Base-by-base conservation (phyloP, 768 basidiomycete genomes). In the Paxillus ammoniavirescens region DNA sequence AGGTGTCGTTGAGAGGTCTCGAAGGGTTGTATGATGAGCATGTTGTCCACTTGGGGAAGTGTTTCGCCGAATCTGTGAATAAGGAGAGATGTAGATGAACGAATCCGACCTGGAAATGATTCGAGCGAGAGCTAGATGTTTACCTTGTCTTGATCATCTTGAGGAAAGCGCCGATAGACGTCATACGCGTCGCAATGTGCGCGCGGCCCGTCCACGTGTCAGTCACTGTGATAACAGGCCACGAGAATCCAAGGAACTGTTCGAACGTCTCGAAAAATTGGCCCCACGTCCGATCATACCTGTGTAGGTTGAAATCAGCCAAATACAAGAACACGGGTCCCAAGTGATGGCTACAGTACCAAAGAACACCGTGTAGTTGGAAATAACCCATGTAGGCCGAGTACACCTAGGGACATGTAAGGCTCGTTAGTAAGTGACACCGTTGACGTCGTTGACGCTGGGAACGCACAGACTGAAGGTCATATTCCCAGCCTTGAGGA, bases 101-200 rank as follows among this genome's bases (percentile, higher is more conserved):
- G 43, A 41, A 43, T 37, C n/a, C n/a, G 6, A n/a, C 35, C 17
- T 12, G 18, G 17, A 47, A 52, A 17, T 41, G 36, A 12, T 26
- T 47, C 14, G 13, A 21, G 23, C 38, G 38, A 43, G 43, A 49
- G 18, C 46, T 49, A 31, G 28, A 17, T 42, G 50, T 41, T 15
- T 56, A 84, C 87, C 89, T 80, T 2, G 87, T 89, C 72, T 89
- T 89, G 62, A 93, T 84, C 90, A 92, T 93, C 72, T 86, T 89
- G 45, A 90, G 68, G 61, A 93, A 93, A 1, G 88, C 84, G 5
- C 80, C 78, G 45, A 93, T 77, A 31, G 86, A 86, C 4, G 76
- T 83, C 56, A 83, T 70, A 44, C 87, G 80, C n/a, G 89, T 91
- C 21, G 89, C 89, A 50, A 93, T 86, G 66, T 92, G 90, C 0